Evolutionary conservation across 1,284 basidiomycete genomes (phyloP), one percentile per base, ranked within the genome.

Genomic region (Tranzscheliella williamsii): DNA sequence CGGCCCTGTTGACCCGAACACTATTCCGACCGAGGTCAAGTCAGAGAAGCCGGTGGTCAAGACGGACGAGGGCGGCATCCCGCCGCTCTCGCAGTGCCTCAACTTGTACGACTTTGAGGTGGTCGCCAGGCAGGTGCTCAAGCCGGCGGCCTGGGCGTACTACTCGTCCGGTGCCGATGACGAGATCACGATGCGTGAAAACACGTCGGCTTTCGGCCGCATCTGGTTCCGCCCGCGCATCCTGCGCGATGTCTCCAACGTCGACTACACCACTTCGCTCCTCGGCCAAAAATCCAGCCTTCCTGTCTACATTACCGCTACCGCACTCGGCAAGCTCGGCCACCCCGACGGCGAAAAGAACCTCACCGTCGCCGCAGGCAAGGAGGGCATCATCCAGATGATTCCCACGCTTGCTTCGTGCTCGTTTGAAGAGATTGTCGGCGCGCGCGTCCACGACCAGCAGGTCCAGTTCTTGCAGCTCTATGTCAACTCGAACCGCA

Each of bases 151-250:
- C 0, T 77, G 75, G 75, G 75, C 75, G 1, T 77, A 77, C 70
- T 77, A 77, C 56, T 76, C 73, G 9, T 73, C 70, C 6, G 75
- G 73, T 18, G 72, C 75, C 2, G 75, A 92, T 87, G 26, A 84
- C 84, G 78, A 70, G 34, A 75, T 79, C 44, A 80, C 80, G 7
- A 75, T 79, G 78, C 83, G 91, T 20, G 91, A 96, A 78, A 95
- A 95, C 74, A 87, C 88, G 49, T 83, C 85, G 38, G 90, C 90
- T 0, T 96, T 88, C 75, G 90, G 87, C 84, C 88, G 89, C 45
- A 83, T 96, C 67, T 96, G 92, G 91, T 95, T 96, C 82, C 84
- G 92, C 15, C 92, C 92, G 11, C 85, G 91, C 13, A 82, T 96
- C 32, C 81, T 96, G 8, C 84, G 90, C 20, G 85, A 95, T 70